These are phyloP conservation scores for Penicillium ucsense DNA, from an alignment of 495 filamentous ascomycete species.

Conservation along the genomic window DNA sequence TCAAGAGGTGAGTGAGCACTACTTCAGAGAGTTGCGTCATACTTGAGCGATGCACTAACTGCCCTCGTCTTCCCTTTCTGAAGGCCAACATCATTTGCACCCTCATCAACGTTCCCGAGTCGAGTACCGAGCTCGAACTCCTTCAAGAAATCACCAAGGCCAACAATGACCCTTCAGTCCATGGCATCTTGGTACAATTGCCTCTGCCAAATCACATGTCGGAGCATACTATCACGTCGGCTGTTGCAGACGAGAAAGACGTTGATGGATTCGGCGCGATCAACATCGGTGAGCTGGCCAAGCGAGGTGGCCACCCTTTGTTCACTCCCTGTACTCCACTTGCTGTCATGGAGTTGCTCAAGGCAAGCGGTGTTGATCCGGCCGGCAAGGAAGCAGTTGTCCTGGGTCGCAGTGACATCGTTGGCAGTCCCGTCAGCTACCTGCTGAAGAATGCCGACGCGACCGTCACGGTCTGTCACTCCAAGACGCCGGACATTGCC, in stretches of 20 bases:
- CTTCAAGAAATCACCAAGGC: slow-evolving; percentile 67
- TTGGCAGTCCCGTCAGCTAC: slow-evolving; percentile 93
- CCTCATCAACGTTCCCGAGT: slow-evolving; percentile 69
- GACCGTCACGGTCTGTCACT: slow-evolving; percentile 94
- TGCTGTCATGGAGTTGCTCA: slow-evolving; percentile 86
- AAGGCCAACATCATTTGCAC: slow-evolving; percentile 85
- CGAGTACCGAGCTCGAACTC: slow-evolving; percentile 75
- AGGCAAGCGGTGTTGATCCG: slow-evolving; percentile 73
- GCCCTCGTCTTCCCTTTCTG: slow-evolving; percentile 6
- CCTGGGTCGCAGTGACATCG: slow-evolving; percentile 89
- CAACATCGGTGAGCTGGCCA: slow-evolving; percentile 94
- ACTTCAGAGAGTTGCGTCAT: background rate
- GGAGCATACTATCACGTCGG: slow-evolving; percentile 80
- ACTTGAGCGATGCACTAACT: slow-evolving; percentile 1
- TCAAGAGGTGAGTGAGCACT: slow-evolving; percentile 55
- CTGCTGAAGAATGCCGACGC: slow-evolving; percentile 91
- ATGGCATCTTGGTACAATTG: slow-evolving; percentile 90
- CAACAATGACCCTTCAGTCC: slow-evolving; percentile 80
- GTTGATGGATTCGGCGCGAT: slow-evolving; percentile 91
- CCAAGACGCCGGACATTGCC: slow-evolving; percentile 63
- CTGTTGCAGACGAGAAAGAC: slow-evolving; percentile 88
- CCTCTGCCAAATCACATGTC: slow-evolving; percentile 82
- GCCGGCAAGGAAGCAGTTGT: slow-evolving; percentile 91
- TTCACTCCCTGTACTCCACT: slow-evolving; percentile 95
- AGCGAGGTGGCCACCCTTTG: slow-evolving; percentile 76